Evolutionary conservation across 345 rosid species (phyloP).

Genomic region (Adansonia digitata): DNA sequence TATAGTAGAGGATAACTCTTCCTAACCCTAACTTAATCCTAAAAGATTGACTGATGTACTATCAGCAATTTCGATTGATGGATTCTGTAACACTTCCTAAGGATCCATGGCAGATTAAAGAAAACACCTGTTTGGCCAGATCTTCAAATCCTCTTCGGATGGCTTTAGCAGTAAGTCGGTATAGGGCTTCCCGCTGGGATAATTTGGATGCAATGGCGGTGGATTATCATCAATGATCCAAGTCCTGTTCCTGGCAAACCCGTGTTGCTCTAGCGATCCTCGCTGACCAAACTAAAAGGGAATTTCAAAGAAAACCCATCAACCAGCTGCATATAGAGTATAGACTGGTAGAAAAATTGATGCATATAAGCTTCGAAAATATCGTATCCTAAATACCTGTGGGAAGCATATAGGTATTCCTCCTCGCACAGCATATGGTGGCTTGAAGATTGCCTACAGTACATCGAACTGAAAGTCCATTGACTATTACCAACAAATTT

Average conservation of each 20-base stretch:
- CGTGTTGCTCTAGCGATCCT: slow-evolving; percentile 82
- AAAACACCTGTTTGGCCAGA: slow-evolving; percentile 80
- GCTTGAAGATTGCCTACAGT: slow-evolving; percentile 70
- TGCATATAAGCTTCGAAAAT: neutral
- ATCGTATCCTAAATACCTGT: slow-evolving; percentile 43
- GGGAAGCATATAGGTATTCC: slow-evolving; percentile 97
- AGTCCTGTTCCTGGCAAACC: slow-evolving; percentile 84
- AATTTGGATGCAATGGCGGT: slow-evolving; percentile 48
- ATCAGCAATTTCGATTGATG: neutral
- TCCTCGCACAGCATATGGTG: slow-evolving; percentile 77
- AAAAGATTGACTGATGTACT: neutral
- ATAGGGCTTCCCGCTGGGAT: slow-evolving; percentile 47
- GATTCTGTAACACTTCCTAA: neutral
- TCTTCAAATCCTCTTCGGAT: slow-evolving; percentile 73
- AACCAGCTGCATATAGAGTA: neutral
- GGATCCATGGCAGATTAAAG: neutral
- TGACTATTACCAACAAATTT: no score
- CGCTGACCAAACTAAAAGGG: slow-evolving; percentile 76
- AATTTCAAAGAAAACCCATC: slow-evolving; percentile 6
- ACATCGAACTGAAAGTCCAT: neutral
- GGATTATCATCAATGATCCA: slow-evolving; percentile 79
- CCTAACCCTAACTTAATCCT: neutral
- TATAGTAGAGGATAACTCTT: neutral
- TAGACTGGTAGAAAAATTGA: neutral
- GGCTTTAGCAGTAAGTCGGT: slow-evolving; percentile 73